phyloP scores from a whole-genome alignment of 1,284 basidiomycete genomes.

The Peniophora sp. region DNA sequence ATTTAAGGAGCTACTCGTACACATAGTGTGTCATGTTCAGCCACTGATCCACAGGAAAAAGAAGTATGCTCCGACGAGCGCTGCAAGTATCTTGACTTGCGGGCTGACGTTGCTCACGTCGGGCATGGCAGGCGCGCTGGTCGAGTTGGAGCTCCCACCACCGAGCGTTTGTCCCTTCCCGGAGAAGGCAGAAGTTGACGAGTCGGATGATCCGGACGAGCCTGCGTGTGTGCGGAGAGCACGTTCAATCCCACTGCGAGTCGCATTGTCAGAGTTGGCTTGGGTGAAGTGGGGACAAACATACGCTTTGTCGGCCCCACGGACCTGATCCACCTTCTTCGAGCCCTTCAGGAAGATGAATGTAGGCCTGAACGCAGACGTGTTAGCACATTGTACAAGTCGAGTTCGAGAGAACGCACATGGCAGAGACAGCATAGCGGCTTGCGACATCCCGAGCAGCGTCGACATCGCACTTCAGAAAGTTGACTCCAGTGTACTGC shows the following conservation, averaged over 20 bases:
- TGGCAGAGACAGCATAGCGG: constrained; percentile 54
- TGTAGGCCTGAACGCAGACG: constrained; percentile 52
- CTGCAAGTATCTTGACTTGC: constrained; percentile 55
- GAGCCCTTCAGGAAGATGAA: constrained; percentile 69
- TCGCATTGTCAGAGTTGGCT: background rate
- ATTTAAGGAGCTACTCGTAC: too few relatives aligned
- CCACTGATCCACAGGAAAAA: constrained; percentile 51
- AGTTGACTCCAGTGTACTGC: constrained; percentile 61
- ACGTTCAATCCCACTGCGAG: constrained; percentile 46
- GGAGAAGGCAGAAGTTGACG: constrained; percentile 40
- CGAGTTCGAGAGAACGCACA: constrained; percentile 36
- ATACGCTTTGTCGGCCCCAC: constrained; percentile 59
- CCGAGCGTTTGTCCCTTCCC: constrained; percentile 68
- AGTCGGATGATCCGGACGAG: constrained; percentile 19
- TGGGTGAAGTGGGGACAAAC: constrained; percentile 14
- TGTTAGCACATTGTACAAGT: background rate
- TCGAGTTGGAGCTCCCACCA: constrained; percentile 22
- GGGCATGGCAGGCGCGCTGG: constrained; percentile 24
- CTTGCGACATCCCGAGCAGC: constrained; percentile 56
- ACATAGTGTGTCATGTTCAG: background rate
- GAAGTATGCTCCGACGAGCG: constrained; percentile 51
- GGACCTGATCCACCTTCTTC: constrained; percentile 58
- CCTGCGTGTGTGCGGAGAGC: constrained; percentile 43
- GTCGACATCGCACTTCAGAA: constrained; percentile 77
- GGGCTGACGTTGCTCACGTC: constrained; percentile 47